Conservation (phyloP, 768 basidiomycete genomes). For the Albatrellus ellisii region DNA sequence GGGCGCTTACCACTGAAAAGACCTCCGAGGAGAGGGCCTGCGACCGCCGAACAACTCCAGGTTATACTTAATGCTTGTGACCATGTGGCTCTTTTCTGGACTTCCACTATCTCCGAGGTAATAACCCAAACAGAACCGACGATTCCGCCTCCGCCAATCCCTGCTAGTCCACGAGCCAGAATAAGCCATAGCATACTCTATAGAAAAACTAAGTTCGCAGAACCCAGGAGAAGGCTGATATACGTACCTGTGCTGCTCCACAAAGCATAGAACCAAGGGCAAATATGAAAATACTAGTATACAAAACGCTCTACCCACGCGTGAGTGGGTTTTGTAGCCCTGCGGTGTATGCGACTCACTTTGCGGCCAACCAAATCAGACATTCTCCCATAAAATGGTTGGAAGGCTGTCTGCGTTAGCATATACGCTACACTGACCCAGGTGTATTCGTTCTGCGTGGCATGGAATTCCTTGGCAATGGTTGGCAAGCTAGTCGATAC, state of each 20-base stretch:
- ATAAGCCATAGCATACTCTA: slow-evolving; percentile 55
- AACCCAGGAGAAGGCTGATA: slow-evolving; percentile 11
- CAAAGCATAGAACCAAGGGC: slow-evolving; percentile 70
- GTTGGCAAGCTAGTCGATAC: slow-evolving; percentile 79
- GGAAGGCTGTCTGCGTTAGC: slow-evolving; percentile 76
- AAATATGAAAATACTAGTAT: slow-evolving; percentile 62
- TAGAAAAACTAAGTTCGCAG: slow-evolving; percentile 1
- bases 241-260: slow-evolving; percentile 53
- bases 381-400: slow-evolving; percentile 70
- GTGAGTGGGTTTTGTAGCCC: slow-evolving; percentile 3
- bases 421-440: slow-evolving; percentile 83
- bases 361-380: slow-evolving; percentile 74
- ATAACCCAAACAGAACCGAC: slow-evolving; percentile 81
- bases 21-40: slow-evolving; percentile 75
- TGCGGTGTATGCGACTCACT: slow-evolving; percentile 26
- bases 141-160: slow-evolving; percentile 80
- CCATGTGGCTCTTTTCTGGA: slow-evolving; percentile 63
- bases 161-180: slow-evolving; percentile 48
- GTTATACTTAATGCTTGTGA: slow-evolving; percentile 76
- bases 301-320: slow-evolving; percentile 44
- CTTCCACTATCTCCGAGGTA: slow-evolving; percentile 72
- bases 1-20: slow-evolving; percentile 54
- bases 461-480: slow-evolving; percentile 55
- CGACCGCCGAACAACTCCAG: slow-evolving; percentile 78
- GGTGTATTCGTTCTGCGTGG: slow-evolving; percentile 61